Evolutionary conservation across 1,139 yeast genomes (phyloP).

Genomic region (Arxiozyma bovina): DNA sequence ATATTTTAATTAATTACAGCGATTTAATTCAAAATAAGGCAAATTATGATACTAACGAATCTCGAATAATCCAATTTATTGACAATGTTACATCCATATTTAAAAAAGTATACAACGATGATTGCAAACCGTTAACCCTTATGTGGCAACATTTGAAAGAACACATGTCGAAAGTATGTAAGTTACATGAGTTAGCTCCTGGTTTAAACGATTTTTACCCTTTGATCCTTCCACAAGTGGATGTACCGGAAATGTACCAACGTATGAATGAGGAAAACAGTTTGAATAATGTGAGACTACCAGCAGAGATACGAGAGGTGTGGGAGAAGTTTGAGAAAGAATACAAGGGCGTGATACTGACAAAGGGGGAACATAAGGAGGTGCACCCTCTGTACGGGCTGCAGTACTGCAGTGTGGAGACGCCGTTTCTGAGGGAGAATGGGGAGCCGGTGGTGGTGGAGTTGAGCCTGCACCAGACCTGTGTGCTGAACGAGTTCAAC

Average conservation of each 20-base stretch:
- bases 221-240: conserved; percentile 17
- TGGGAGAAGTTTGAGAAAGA: conserved; percentile 25
- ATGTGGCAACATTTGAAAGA: conserved; percentile 1
- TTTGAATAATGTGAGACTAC: conserved; percentile 12
- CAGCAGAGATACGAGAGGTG: conserved; percentile 12
- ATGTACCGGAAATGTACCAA: conserved; percentile 15
- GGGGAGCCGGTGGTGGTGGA: conserved; percentile 15
- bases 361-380: conserved; percentile 9
- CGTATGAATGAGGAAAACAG: conserved; percentile 5
- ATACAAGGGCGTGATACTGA: conserved; percentile 12
- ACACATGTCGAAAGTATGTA: neutral
- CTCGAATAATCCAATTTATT: neutral
- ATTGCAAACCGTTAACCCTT: too few relatives aligned
- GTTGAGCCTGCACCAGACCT: conserved; percentile 23
- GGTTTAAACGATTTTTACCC: conserved; percentile 9
- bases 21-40: neutral
- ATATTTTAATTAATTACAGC: neutral
- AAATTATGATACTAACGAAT: neutral
- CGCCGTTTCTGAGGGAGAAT: conserved; percentile 15
- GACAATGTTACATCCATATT: neutral
- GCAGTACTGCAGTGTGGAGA: conserved; percentile 26
- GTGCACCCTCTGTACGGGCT: conserved; percentile 15
- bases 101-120: neutral
- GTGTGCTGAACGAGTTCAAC: conserved; percentile 23
- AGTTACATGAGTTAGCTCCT: neutral